Base-by-base conservation (phyloP, 1,284 basidiomycete genomes). In the Ceratobasidium papillatum region DNA sequence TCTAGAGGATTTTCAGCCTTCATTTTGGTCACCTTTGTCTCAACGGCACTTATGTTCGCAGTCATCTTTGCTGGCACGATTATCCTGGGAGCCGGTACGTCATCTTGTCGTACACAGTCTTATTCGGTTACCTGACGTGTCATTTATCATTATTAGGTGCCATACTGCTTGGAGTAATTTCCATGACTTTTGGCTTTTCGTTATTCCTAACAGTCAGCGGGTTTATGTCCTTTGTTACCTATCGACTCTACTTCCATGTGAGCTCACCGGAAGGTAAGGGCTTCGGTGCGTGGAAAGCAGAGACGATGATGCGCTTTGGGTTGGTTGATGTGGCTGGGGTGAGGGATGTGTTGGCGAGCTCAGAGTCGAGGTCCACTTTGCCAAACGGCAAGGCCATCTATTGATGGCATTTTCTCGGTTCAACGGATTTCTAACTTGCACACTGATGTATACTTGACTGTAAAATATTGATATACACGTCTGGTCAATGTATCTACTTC, bases 401-500 rank as follows among this genome's bases (percentile, higher is more conserved):
- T 5, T 52, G 27, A 30, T 27, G 25, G 11, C 3, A n/a, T 12
- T 43, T 30, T 52, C n/a, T 47, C 45, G 19, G 14, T 27, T 4
- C 7, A 27, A 41, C 14, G 27, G 61, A 36, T 63, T 41, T 8
- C 11, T 7, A 68, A 14, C 34, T 32, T 52, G 8, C 38, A 65
- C 11, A 49, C 14, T 47, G 43, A 22, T 49, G 8, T 19, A 65
- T 36, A 7, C 2, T 49, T 30, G 12, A 49, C 27, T 36, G 14
- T 49, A 49, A n/a, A n/a, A 4, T 17, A 61, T 41, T 34, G 9
- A 58, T 58, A 7, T 51, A 30, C 19, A 64, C 25, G 9, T 77
- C 8, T 25, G 51, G 14, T 17, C 27, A 27, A 25, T 27, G 51
- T 52, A 30, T 25, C 25, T 52, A 84, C 45, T 76, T 77, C 82